Conservation (phyloP, 2,329 filamentous ascomycete genomes). For the Macroventuria anomochaeta region DNA sequence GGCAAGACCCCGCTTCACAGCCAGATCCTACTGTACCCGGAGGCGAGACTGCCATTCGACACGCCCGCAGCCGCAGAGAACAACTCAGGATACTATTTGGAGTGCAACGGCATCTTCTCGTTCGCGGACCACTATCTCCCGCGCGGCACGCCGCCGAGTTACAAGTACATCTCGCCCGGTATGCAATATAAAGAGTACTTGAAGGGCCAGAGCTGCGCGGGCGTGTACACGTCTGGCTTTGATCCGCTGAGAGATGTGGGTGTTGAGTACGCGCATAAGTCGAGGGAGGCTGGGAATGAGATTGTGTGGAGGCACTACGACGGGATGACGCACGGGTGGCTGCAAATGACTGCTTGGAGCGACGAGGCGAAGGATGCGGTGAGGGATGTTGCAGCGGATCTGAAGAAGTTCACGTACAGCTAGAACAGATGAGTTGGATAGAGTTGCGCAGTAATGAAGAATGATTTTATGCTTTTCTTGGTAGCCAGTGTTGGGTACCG, state of each 20-base stretch:
- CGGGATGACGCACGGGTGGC: slow-evolving; percentile 7
- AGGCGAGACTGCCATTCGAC: slow-evolving; percentile 31
- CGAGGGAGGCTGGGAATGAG: slow-evolving; percentile 3
- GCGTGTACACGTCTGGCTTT: slow-evolving; percentile 3
- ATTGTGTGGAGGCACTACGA: slow-evolving; percentile 10
- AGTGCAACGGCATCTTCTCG: slow-evolving; percentile 2
- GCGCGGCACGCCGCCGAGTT: neutral
- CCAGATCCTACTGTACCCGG: slow-evolving; percentile 47
- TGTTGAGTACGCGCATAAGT: slow-evolving; percentile 7
- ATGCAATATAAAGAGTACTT: slow-evolving; percentile 1
- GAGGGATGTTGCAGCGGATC: slow-evolving; percentile 1
- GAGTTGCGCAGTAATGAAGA: neutral
- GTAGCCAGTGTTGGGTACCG: neutral
- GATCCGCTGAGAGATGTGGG: slow-evolving; percentile 1
- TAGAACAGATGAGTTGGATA: neutral
- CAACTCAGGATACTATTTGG: neutral
- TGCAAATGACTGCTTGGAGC: slow-evolving; percentile 14
- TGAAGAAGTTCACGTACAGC: neutral
- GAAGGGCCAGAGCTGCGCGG: neutral
- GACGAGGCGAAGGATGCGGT: slow-evolving; percentile 3
- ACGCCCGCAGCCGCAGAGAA: neutral
- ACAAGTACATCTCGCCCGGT: neutral
- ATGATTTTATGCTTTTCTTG: slow-evolving; percentile 19
- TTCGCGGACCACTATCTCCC: neutral
- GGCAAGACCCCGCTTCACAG: slow-evolving; percentile 32